Evolutionary conservation across 2,329 filamentous ascomycete species (phyloP).

Genomic region (Pseudogymnoascus sp.): DNA sequence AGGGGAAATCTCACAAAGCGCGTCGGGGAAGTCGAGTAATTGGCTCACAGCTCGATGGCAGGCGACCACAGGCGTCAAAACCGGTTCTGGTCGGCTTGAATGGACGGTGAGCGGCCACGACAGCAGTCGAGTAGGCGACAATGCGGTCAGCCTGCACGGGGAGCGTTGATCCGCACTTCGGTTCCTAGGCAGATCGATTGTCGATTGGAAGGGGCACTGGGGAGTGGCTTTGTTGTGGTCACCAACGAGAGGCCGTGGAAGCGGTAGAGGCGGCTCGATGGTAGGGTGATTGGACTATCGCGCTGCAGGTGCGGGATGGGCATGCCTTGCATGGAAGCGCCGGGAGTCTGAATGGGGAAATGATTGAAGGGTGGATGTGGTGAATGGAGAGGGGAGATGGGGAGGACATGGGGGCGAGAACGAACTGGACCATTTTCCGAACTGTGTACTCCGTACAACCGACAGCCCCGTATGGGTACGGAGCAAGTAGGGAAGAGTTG

Average conservation of each 20-base stretch:
- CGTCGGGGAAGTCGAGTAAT: not conserved
- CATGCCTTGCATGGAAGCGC: conserved; percentile 9
- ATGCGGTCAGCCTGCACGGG: not conserved
- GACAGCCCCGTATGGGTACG: not conserved
- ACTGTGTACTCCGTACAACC: not conserved
- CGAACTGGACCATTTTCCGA: not conserved
- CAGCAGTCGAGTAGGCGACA: not conserved
- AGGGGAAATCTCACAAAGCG: not conserved
- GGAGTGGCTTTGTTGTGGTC: not conserved
- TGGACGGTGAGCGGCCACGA: conserved; percentile 5
- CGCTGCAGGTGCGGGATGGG: not conserved
- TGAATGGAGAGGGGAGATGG: not conserved
- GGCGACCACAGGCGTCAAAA: not conserved
- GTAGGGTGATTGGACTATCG: conserved; percentile 2
- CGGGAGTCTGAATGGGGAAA: conserved; percentile 8
- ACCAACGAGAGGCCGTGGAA: conserved; percentile 6
- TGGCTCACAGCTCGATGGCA: not conserved
- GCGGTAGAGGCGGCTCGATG: conserved; percentile 6
- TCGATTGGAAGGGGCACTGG: not conserved
- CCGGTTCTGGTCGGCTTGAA: conserved; percentile 5
- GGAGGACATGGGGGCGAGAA: not conserved
- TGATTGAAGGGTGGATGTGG: not conserved
- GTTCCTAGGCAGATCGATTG: not conserved
- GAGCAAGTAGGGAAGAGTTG: no score
- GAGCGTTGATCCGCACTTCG: not conserved